A percentile compares a stretch with the other conserved stretches of the same genome.
These are phyloP conservation scores for Brasenia schreberi DNA, from an alignment of 164 flowering plant species.

Conservation along the genomic window DNA sequence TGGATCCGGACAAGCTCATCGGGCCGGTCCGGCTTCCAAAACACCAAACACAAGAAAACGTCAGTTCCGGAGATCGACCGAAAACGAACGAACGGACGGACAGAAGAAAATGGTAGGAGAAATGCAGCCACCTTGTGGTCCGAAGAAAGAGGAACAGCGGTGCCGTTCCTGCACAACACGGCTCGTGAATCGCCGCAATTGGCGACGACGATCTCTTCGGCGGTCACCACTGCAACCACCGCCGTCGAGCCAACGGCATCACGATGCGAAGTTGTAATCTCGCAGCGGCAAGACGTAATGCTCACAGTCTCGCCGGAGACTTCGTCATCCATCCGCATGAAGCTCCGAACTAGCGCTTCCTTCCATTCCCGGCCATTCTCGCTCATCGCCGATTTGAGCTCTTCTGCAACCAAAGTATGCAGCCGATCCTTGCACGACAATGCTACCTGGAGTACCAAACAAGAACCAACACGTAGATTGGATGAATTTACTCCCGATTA, in stretches of 20 bases:
- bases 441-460: conserved; percentile 44
- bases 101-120: not conserved
- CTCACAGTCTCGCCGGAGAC: conserved; percentile 13
- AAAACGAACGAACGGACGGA: not conserved
- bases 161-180: conserved; percentile 61
- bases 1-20: conserved; percentile 63
- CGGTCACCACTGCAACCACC: conserved; percentile 60
- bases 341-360: conserved; percentile 39
- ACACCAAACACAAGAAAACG: not conserved
- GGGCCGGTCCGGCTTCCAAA: conserved; percentile 61
- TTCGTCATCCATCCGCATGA: conserved; percentile 56
- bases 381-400: conserved; percentile 19
- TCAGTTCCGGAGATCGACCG: not conserved
- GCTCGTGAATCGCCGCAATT: conserved; percentile 93
- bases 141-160: conserved; percentile 41
- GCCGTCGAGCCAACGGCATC: conserved; percentile 94
- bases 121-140: conserved; percentile 52
- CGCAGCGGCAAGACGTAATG: conserved; percentile 44
- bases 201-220: conserved; percentile 56
- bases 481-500: not conserved
- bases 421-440: conserved; percentile 51
- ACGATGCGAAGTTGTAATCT: conserved; percentile 61
- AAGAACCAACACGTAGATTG: not conserved
- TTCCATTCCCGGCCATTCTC: conserved; percentile 26
- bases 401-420: conserved; percentile 60